phyloP scores from a whole-genome alignment of 306 rosid genomes.

The Cicer arietinum region DNA sequence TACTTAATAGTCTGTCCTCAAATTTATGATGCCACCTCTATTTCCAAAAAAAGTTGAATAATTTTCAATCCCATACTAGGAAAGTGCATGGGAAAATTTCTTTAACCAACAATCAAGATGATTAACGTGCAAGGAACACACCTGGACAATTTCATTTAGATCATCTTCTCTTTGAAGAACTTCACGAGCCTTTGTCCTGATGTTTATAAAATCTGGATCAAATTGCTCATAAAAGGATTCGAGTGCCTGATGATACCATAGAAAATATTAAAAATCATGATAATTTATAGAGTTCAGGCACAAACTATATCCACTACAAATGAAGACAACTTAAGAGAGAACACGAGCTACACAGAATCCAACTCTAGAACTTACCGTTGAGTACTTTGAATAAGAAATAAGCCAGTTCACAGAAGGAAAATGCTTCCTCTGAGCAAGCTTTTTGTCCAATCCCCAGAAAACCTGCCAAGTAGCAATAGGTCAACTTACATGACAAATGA shows the following conservation, averaged over 20 bases:
- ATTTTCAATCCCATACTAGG: slow-evolving; percentile 39
- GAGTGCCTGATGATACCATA: slow-evolving; percentile 69
- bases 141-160: slow-evolving; percentile 98
- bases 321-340: slow-evolving; percentile 30
- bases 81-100: slow-evolving; percentile 16
- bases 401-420: slow-evolving; percentile 99
- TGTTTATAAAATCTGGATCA: slow-evolving; percentile 95
- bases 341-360: slow-evolving; percentile 23
- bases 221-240: slow-evolving; percentile 93
- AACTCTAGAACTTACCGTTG: slow-evolving; percentile 63
- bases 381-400: slow-evolving; percentile 94
- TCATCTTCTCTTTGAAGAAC: slow-evolving; percentile 98
- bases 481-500: slow-evolving; percentile 29
- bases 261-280: not conserved
- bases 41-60: slow-evolving; percentile 32
- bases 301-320: slow-evolving; percentile 30
- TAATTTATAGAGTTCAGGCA: slow-evolving; percentile 19
- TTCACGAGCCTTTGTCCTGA: slow-evolving; percentile 99
- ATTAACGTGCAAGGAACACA: slow-evolving; percentile 43
- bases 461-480: slow-evolving; percentile 60
- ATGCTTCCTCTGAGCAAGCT: slow-evolving; percentile 99
- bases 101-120: slow-evolving; percentile 34
- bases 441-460: slow-evolving; percentile 99
- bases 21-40: slow-evolving; percentile 24
- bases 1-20: slow-evolving; percentile 21